These are phyloP conservation scores for Monosporascus cannonballus DNA, from an alignment of 2,329 filamentous ascomycete species.

Conservation along the genomic window DNA sequence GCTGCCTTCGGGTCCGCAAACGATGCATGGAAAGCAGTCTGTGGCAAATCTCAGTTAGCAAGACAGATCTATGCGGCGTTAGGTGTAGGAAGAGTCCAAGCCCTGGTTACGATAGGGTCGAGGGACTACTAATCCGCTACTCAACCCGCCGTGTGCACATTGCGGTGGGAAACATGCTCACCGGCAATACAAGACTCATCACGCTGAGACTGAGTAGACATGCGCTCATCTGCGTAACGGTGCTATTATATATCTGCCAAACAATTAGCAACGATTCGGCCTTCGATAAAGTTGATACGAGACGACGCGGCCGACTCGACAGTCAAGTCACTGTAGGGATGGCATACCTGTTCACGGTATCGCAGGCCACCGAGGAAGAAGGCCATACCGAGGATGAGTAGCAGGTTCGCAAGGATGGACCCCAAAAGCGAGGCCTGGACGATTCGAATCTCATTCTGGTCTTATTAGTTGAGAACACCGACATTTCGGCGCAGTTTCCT, in stretches of 20 bases:
- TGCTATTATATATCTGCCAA: slow-evolving; percentile 79
- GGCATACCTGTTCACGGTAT: slow-evolving; percentile 71
- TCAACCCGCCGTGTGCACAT: too few relatives aligned
- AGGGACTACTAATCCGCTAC: too few relatives aligned
- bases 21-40: slow-evolving; percentile 88
- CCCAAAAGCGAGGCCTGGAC: slow-evolving; percentile 87
- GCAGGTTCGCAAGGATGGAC: slow-evolving; percentile 81
- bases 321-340: background rate
- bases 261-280: background rate
- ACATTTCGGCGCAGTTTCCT: slow-evolving; percentile 6
- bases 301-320: background rate
- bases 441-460: slow-evolving; percentile 73
- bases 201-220: slow-evolving; percentile 86
- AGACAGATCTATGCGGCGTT: background rate
- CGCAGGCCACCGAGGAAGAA: slow-evolving; percentile 82
- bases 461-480: slow-evolving; percentile 16
- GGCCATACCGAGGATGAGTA: slow-evolving; percentile 87
- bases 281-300: too few relatives aligned
- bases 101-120: too few relatives aligned
- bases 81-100: too few relatives aligned
- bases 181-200: slow-evolving; percentile 78
- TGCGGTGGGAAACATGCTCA: slow-evolving; percentile 31
- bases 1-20: slow-evolving; percentile 60
- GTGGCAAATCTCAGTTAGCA: slow-evolving; percentile 36
- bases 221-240: slow-evolving; percentile 93